Conservation (phyloP, 345 rosid species). For the Abelmoschus esculentus region DNA sequence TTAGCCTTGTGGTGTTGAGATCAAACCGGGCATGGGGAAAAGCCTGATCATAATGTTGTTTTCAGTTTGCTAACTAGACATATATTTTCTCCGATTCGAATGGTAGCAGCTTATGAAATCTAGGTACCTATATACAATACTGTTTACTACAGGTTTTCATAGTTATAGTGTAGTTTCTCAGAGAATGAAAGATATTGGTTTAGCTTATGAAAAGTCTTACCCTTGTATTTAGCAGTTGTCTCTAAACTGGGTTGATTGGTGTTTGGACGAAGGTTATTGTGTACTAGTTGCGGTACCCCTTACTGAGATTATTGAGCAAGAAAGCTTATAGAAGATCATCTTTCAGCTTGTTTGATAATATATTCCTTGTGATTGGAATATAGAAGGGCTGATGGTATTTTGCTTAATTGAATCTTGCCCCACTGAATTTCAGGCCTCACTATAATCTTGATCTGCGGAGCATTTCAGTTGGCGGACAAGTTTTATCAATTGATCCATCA, state of each 20-base stretch:
- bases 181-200: neutral
- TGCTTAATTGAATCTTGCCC: constrained; percentile 14
- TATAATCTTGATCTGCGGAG: neutral
- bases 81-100: neutral
- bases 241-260: no score
- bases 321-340: neutral
- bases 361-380: neutral
- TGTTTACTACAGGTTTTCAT: neutral
- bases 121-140: no score
- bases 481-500: neutral
- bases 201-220: no score
- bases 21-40: neutral
- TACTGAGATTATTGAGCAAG: neutral
- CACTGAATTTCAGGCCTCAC: neutral
- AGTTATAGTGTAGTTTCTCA: neutral
- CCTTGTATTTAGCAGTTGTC: no score
- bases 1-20: neutral
- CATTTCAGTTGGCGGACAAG: neutral
- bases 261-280: neutral
- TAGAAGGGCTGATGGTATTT: constrained; percentile 5
- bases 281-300: neutral
- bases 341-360: neutral
- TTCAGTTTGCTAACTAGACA: neutral
- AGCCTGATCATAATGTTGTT: neutral
- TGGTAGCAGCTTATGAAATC: no score